Evolutionary conservation across 2,329 filamentous ascomycete species (phyloP).

Genomic region (Hypoxylon sp.): DNA sequence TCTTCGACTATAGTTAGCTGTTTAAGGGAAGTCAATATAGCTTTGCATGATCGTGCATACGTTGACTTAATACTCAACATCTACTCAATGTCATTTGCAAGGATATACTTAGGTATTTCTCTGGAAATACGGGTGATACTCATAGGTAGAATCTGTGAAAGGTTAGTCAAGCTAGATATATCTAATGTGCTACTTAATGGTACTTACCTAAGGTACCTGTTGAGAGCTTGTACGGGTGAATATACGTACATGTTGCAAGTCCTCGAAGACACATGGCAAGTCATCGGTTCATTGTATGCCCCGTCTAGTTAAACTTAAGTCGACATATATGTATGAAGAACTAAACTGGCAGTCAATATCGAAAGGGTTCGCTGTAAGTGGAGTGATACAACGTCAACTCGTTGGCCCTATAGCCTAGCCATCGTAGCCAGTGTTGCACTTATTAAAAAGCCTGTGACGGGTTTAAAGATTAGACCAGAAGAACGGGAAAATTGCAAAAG

Average conservation of each 20-base stretch:
- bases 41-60: conserved; percentile 16
- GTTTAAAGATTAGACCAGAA: conserved; percentile 27
- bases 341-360: conserved; percentile 39
- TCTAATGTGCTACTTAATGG: conserved; percentile 6
- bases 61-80: neutral
- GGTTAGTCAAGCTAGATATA: conserved; percentile 3
- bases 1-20: neutral
- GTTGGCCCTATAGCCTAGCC: conserved; percentile 41
- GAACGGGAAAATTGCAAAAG: conserved; percentile 33
- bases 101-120: neutral
- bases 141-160: conserved; percentile 6
- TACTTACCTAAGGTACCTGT: conserved; percentile 1
- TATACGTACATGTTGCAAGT: conserved; percentile 40
- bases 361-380: conserved; percentile 40
- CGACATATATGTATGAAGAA: conserved; percentile 30
- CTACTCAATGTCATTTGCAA: conserved; percentile 18
- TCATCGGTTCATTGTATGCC: conserved; percentile 23
- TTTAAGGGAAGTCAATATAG: conserved; percentile 19
- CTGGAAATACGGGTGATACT: conserved; percentile 1
- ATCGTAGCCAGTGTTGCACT: conserved; percentile 29
- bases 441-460: conserved; percentile 39
- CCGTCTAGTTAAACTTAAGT: conserved; percentile 20
- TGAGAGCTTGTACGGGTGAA: conserved; percentile 41
- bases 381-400: conserved; percentile 38
- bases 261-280: conserved; percentile 23